Percentiles rank a stretch among this genome's conserved stretches.
Evolutionary conservation across 129 eudicot genomes (phyloP).

Genomic region (Tagetes patula): DNA sequence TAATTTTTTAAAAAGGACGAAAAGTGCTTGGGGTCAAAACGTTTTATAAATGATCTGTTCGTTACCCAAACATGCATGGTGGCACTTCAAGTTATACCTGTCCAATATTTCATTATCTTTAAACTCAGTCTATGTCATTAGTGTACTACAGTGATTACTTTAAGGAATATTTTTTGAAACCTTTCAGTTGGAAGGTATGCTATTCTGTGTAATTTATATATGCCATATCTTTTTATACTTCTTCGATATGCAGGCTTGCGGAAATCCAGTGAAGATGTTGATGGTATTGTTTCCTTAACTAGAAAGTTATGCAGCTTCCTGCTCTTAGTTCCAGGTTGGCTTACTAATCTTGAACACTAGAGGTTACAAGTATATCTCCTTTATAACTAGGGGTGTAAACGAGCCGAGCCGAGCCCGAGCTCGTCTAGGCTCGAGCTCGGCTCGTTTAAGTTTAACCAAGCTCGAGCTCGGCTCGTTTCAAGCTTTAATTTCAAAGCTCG

Average conservation of each 20-base stretch:
- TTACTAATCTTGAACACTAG: background rate
- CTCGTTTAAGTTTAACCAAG: no score
- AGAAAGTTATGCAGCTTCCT: conserved; percentile 68
- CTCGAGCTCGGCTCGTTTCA: no score
- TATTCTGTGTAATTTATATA: background rate
- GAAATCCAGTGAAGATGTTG: conserved; percentile 45
- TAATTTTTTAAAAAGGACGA: background rate
- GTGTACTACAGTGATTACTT: background rate
- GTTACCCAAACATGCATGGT: background rate
- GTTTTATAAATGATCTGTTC: background rate
- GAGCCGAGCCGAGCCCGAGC: no score
- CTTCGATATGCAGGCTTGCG: conserved; percentile 39
- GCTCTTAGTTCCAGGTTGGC: conserved; percentile 67
- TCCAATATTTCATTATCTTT: background rate
- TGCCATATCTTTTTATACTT: background rate
- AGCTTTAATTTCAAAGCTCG: no score
- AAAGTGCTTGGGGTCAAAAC: background rate
- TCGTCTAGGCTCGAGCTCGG: no score
- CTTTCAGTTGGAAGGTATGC: background rate
- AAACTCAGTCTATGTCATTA: background rate
- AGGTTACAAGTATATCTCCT: no score
- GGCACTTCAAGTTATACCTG: background rate
- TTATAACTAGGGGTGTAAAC: no score
- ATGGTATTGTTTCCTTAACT: conserved; percentile 41
- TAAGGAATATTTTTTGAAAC: background rate